Conservation (phyloP, 2,329 filamentous ascomycete genomes). For the Ophiostoma ulmi region DNA sequence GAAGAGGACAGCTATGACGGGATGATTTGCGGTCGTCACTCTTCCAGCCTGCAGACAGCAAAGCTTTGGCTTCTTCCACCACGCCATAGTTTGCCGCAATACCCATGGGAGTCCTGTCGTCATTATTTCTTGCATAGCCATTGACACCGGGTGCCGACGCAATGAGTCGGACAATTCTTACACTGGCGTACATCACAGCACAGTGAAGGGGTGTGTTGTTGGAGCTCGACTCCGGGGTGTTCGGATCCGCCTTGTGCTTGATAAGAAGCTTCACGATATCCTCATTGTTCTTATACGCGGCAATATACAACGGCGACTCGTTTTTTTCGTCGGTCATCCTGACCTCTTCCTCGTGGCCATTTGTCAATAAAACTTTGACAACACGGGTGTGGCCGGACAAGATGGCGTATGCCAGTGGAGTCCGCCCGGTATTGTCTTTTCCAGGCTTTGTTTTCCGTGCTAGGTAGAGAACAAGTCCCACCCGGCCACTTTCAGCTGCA, state of each 20-base stretch:
- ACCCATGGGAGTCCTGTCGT: conserved; percentile 1
- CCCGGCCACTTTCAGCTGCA: background rate
- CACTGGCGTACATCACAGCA: conserved; percentile 1
- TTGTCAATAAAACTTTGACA: background rate
- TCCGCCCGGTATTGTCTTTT: background rate
- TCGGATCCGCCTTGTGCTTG: conserved; percentile 4
- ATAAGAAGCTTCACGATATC: background rate
- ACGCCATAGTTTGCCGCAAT: background rate
- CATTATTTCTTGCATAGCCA: background rate
- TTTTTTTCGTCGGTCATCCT: background rate
- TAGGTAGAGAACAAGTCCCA: background rate
- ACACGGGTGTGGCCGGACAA: background rate
- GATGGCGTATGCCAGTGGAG: background rate
- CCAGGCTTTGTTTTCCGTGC: background rate
- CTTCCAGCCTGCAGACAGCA: background rate
- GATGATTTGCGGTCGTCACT: background rate
- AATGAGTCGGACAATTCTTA: background rate
- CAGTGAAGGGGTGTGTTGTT: background rate
- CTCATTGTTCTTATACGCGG: background rate
- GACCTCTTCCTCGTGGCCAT: background rate
- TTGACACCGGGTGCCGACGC: background rate
- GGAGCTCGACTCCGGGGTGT: background rate
- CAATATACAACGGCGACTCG: background rate
- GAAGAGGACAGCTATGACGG: background rate
- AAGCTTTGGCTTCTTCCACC: background rate